Conservation (phyloP, 768 basidiomycete genomes). For the Mycena haematopus region DNA sequence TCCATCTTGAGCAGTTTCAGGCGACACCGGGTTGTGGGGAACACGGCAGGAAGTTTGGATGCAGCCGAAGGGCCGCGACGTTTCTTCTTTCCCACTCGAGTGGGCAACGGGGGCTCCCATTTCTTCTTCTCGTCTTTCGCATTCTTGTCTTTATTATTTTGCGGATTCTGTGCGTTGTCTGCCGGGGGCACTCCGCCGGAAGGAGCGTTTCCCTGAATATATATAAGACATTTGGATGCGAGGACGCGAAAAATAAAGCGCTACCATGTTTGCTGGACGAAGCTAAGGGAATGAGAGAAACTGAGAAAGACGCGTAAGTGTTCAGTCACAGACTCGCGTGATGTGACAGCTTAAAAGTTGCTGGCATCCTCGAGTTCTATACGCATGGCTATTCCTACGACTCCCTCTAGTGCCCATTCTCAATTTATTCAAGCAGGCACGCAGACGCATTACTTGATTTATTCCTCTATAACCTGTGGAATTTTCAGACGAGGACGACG, state of each 20-base stretch:
- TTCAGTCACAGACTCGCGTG: slow-evolving; percentile 34
- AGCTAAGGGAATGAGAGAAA: slow-evolving; percentile 23
- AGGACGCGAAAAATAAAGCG: slow-evolving; percentile 25
- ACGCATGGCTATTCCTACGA: slow-evolving; percentile 40
- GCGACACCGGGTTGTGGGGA: slow-evolving; percentile 93
- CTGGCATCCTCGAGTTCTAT: slow-evolving; percentile 34
- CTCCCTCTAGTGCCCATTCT: slow-evolving; percentile 66
- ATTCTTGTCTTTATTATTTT: slow-evolving; percentile 42
- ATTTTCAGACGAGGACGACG: slow-evolving; percentile 74
- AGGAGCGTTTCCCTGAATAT: slow-evolving; percentile 71
- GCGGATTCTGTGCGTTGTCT: slow-evolving; percentile 55
- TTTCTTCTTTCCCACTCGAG: slow-evolving; percentile 97
- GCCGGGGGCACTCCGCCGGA: slow-evolving; percentile 62
- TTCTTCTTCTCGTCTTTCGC: slow-evolving; percentile 78
- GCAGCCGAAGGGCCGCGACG: slow-evolving; percentile 90
- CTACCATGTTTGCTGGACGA: slow-evolving; percentile 33
- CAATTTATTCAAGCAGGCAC: slow-evolving; percentile 84
- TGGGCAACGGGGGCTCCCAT: slow-evolving; percentile 98
- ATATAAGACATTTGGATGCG: not conserved
- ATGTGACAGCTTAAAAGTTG: slow-evolving; percentile 23
- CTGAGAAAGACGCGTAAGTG: slow-evolving; percentile 57
- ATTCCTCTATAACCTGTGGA: slow-evolving; percentile 11
- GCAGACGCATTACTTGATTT: not conserved
- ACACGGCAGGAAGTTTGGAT: slow-evolving; percentile 91
- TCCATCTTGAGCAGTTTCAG: slow-evolving; percentile 96